Percentiles rank a stretch among this genome's conserved stretches.
Evolutionary conservation across 148 eudicot genomes (phyloP).

Genomic region (Mesembryanthemum crystallinum): DNA sequence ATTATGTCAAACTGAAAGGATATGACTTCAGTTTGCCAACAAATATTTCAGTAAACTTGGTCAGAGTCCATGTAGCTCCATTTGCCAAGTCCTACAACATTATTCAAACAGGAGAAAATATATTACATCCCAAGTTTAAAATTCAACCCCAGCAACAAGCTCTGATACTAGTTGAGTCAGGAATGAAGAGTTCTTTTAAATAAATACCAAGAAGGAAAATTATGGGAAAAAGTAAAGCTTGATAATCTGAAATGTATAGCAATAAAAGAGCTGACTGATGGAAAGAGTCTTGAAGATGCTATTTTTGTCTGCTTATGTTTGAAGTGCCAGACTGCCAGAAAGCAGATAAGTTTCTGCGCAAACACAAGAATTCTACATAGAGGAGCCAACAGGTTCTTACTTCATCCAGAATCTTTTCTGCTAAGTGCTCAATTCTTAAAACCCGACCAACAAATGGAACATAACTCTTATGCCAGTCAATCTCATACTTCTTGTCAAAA

Average conservation of each 20-base stretch:
- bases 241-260: background rate
- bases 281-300: background rate
- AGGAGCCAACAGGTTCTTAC: conserved; percentile 38
- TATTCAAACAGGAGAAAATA: conserved; percentile 1
- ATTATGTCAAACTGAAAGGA: conserved; percentile 44
- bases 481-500: conserved; percentile 57
- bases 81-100: conserved; percentile 42
- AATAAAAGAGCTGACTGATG: background rate
- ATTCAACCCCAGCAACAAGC: background rate
- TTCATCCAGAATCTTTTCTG: conserved; percentile 71
- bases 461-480: conserved; percentile 66
- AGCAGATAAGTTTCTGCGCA: background rate
- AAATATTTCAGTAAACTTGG: conserved; percentile 57
- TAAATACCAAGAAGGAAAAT: background rate
- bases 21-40: conserved; percentile 66
- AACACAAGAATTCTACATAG: background rate
- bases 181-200: background rate
- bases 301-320: background rate
- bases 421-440: conserved; percentile 76
- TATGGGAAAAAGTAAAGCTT: background rate
- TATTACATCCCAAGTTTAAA: background rate
- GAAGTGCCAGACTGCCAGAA: background rate
- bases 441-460: conserved; percentile 79
- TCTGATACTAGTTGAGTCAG: background rate
- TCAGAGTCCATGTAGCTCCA: conserved; percentile 71